Percentiles rank a stretch among this genome's conserved stretches.
phyloP scores from a whole-genome alignment of 1,139 yeast species.

The Nakaseomyces kungkrabaensis region DNA sequence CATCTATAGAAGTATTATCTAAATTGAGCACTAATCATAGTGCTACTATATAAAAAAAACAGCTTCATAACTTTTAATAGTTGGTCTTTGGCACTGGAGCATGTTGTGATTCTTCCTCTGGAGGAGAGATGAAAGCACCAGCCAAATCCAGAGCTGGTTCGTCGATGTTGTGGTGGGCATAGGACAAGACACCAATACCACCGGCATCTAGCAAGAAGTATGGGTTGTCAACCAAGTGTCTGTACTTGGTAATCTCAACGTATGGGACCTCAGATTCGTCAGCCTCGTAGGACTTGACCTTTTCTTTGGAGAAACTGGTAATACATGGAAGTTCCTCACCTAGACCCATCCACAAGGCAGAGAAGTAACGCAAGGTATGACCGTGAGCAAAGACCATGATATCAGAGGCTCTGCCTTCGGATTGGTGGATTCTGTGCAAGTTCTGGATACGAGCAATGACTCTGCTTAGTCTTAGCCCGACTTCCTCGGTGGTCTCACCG shows the following conservation, averaged over 20 bases:
- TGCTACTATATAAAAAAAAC: neutral
- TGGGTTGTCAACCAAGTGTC: conserved; percentile 46
- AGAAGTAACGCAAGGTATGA: conserved; percentile 80
- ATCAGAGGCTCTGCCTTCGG: conserved; percentile 50
- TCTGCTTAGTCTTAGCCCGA: conserved; percentile 59
- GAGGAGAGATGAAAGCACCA: conserved; percentile 70
- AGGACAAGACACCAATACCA: conserved; percentile 85
- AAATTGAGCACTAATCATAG: no score
- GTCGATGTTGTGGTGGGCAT: conserved; percentile 71
- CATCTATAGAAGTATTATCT: neutral
- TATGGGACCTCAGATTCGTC: conserved; percentile 29
- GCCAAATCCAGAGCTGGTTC: conserved; percentile 82
- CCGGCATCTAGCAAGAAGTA: conserved; percentile 85
- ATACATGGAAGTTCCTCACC: conserved; percentile 27
- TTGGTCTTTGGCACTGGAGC: conserved; percentile 7
- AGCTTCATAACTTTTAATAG: neutral
- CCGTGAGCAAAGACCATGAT: conserved; percentile 85
- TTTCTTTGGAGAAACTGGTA: conserved; percentile 18
- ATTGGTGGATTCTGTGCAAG: conserved; percentile 53
- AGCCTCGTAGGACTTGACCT: conserved; percentile 19
- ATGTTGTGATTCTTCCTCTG: conserved; percentile 37
- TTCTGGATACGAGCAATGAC: conserved; percentile 53
- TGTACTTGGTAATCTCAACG: conserved; percentile 25
- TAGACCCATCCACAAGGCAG: conserved; percentile 67
- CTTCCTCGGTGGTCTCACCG: conserved; percentile 64